Percentiles rank a stretch among this genome's conserved stretches.
phyloP scores from a whole-genome alignment of 495 filamentous ascomycete genomes.

The Hypoxylon intermedium region DNA sequence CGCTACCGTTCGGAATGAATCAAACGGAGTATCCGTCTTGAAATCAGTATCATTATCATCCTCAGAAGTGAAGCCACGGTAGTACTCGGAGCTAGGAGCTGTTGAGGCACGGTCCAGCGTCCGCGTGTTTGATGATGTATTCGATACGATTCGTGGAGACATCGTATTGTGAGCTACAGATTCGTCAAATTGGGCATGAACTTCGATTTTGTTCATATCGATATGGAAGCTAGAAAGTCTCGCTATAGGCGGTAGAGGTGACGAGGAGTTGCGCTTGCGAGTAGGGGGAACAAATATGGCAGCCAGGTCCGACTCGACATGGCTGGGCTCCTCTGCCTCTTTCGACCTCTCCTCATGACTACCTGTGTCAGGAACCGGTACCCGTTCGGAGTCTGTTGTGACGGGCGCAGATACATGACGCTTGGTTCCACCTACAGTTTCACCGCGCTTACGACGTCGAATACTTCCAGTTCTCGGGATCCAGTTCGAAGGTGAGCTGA shows the following conservation, averaged over 20 bases:
- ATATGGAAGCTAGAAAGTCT: conserved; percentile 65
- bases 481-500: conserved; percentile 58
- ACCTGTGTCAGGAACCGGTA: not conserved
- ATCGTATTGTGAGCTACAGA: conserved; percentile 9
- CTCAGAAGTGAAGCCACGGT: conserved; percentile 72
- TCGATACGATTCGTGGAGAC: conserved; percentile 46
- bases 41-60: conserved; percentile 89
- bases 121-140: conserved; percentile 41
- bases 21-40: conserved; percentile 88
- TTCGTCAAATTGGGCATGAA: conserved; percentile 34
- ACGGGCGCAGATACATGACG: conserved; percentile 56
- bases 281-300: conserved; percentile 39
- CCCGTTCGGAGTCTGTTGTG: conserved; percentile 22
- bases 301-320: conserved; percentile 30
- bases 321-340: conserved; percentile 12
- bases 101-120: conserved; percentile 81
- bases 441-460: conserved; percentile 53
- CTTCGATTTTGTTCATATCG: conserved; percentile 55
- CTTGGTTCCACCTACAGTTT: conserved; percentile 47
- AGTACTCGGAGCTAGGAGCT: conserved; percentile 82
- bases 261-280: conserved; percentile 59
- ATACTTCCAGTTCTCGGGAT: conserved; percentile 58
- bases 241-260: conserved; percentile 63
- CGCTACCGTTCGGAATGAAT: conserved; percentile 83
- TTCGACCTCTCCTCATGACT: conserved; percentile 26